Base-by-base conservation (phyloP, 2,329 filamentous ascomycete species). In the Hypomyces rosellus region DNA sequence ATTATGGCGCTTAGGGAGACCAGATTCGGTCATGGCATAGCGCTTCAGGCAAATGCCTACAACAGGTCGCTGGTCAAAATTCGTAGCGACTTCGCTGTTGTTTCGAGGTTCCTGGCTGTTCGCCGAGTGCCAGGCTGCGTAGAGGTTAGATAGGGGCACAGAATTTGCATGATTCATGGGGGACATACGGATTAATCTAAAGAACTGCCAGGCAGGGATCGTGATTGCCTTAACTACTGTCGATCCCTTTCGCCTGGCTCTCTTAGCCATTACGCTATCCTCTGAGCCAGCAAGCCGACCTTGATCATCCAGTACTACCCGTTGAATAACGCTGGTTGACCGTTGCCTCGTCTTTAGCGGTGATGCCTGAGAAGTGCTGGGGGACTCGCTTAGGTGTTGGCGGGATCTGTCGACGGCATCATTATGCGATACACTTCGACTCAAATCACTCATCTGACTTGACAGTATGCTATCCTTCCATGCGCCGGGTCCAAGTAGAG, bases 191-290 rank as follows among this genome's bases (percentile, higher is more conserved):
- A 96, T 89, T 22, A 97, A 74, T 61, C 88, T 89, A 70, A 96
- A 97, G 63, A 97, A 96, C 62, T 96, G 92, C 90, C 91, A 97
- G 2, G 93, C 93, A 36, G 92, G 92, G 74, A 97, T 96, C 52
- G 92, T 85, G 13, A 97, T 87, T 60, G 95, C 91, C 63, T 92
- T 96, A 58, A 71, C 75, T 50, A 76, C 73, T 2, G 71, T 75
- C 12, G 77, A 78, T 9, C 58, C 73, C 67, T 63, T 75, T 64
- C 58, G 64, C 66, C 60, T 72, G 66, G 57, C 69, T 65, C 65
- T 72, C 54, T 72, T 69, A 38, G 74, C 64, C 30, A 76, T 61
- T 13, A 64, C 71, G 14, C 65, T 61, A 13, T 69, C 64, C 22
- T 76, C 72, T 2, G 70, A 56, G 37, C 72, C 69, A 4, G 69